Conservation (phyloP, 2,329 filamentous ascomycete species). For the Alternaria ethzedia region DNA sequence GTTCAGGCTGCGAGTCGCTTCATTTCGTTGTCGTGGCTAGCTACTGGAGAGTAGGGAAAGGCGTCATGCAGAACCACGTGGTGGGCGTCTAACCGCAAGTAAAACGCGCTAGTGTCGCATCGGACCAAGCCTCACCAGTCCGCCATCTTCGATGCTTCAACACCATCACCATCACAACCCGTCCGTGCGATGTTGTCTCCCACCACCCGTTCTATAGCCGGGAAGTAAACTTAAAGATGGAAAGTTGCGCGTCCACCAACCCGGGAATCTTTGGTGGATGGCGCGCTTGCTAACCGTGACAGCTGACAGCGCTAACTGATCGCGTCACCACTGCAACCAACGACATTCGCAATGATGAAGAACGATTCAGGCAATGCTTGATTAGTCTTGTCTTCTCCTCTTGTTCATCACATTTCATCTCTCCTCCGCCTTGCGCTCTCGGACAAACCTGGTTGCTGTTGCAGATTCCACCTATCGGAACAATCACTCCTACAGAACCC, state of each 20-base stretch:
- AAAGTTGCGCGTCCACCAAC: neutral
- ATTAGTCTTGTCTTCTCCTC: neutral
- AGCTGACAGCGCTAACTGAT: neutral
- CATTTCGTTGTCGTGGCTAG: slow-evolving; percentile 4
- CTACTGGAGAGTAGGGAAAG: neutral
- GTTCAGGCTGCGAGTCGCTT: slow-evolving; percentile 1
- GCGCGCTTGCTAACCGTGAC: neutral
- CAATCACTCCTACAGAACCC: neutral
- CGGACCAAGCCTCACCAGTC: neutral
- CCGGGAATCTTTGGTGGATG: neutral
- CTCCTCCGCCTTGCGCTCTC: neutral
- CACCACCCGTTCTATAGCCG: neutral
- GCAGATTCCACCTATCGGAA: slow-evolving; percentile 9
- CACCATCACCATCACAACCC: neutral
- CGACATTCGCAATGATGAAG: neutral
- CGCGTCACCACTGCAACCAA: neutral
- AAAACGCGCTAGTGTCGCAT: neutral
- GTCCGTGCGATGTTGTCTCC: neutral
- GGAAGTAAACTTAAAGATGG: neutral
- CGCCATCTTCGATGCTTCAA: neutral
- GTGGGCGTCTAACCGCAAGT: slow-evolving; percentile 11
- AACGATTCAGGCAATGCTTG: neutral
- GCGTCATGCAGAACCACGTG: slow-evolving; percentile 15
- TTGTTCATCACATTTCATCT: neutral
- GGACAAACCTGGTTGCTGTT: neutral